Evolutionary conservation across 306 rosid species (phyloP).

Genomic region (Inga laurina): DNA sequence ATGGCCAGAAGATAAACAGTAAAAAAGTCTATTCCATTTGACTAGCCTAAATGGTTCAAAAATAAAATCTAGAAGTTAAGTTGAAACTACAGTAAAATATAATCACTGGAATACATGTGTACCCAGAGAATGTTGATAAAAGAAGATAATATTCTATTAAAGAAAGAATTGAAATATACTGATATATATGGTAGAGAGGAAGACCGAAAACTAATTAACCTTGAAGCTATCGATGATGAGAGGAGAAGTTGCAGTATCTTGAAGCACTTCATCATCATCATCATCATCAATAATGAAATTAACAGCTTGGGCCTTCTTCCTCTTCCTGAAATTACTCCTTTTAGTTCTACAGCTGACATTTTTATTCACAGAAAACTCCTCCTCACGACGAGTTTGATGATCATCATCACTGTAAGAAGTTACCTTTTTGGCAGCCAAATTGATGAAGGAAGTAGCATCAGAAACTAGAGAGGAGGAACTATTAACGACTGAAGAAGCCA

Average conservation of each 20-base stretch:
- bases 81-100: neutral
- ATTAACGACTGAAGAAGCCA: conserved; percentile 21
- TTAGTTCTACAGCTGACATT: neutral
- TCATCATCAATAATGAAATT: conserved; percentile 47
- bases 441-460: conserved; percentile 50
- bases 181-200: neutral
- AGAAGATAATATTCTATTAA: too few species aligned
- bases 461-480: conserved; percentile 40
- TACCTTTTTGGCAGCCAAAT: conserved; percentile 26
- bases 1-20: neutral
- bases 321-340: conserved; percentile 45
- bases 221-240: conserved; percentile 45
- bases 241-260: conserved; percentile 89
- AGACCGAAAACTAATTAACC: conserved; percentile 31
- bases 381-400: neutral
- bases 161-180: neutral
- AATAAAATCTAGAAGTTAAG: conserved; percentile 34
- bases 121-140: too few species aligned
- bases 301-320: conserved; percentile 37
- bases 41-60: conserved; percentile 28
- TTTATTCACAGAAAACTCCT: conserved; percentile 18
- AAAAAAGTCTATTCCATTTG: conserved; percentile 13
- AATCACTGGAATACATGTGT: too few species aligned
- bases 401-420: neutral
- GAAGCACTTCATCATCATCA: conserved; percentile 43